phyloP scores from a whole-genome alignment of 345 rosid species.

The Balakata baccata region DNA sequence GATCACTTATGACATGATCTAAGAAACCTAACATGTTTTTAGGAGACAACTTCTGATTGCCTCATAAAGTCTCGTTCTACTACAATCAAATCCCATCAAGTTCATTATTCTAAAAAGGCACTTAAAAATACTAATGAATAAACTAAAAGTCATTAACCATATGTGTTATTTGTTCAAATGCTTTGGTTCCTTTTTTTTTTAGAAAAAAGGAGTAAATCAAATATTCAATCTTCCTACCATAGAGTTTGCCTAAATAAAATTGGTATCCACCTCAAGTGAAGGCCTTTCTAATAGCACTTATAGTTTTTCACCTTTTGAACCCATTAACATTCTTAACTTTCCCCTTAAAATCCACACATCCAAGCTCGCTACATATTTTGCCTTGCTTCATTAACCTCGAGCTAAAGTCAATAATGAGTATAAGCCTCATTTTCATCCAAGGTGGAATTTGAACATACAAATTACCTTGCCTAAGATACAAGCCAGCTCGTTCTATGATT shows the following conservation, averaged over 20 bases:
- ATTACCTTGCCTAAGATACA: neutral
- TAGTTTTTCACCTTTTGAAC: neutral
- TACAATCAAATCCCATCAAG: neutral
- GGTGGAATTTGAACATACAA: neutral
- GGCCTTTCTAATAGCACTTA: neutral
- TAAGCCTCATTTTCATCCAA: neutral
- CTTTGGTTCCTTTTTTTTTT: neutral
- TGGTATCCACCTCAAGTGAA: neutral
- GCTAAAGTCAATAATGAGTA: neutral
- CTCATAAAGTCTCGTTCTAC: neutral
- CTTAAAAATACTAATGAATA: neutral
- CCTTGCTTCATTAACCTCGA: neutral
- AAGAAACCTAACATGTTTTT: too few species aligned
- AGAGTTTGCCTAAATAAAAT: neutral
- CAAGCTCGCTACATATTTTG: neutral
- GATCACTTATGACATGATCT: too few species aligned
- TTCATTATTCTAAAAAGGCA: neutral
- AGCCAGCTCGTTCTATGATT: neutral
- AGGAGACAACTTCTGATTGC: neutral
- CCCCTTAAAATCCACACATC: neutral
- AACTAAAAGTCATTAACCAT: neutral
- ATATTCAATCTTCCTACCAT: neutral
- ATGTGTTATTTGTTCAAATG: neutral
- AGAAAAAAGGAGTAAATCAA: neutral
- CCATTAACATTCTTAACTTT: neutral